phyloP scores from a whole-genome alignment of 2,329 filamentous ascomycete genomes.

The Sporothrix variecibatus region DNA sequence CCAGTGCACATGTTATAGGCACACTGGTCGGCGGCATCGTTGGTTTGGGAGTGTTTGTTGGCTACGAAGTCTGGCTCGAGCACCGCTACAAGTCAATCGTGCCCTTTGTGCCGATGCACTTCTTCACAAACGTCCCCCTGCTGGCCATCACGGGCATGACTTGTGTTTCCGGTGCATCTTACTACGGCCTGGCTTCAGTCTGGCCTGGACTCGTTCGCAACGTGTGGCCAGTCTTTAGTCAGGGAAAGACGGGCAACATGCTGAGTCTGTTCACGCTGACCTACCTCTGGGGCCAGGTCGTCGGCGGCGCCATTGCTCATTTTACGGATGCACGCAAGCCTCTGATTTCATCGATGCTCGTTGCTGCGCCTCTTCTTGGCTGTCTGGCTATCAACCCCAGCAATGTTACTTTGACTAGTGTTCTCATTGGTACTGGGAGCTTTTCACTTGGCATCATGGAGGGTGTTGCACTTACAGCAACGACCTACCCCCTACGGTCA shows the following conservation, averaged over 20 bases:
- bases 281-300: not conserved
- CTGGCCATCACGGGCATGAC: not conserved
- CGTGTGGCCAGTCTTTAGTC: not conserved
- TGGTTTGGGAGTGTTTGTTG: not conserved
- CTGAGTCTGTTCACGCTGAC: not conserved
- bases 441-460: not conserved
- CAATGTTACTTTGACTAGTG: not conserved
- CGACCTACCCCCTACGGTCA: not conserved
- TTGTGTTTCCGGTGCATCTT: not conserved
- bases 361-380: not conserved
- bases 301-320: not conserved
- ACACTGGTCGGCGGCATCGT: not conserved
- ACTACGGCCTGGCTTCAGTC: not conserved
- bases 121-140: not conserved
- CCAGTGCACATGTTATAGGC: not conserved
- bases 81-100: not conserved
- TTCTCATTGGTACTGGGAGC: not conserved
- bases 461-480: not conserved
- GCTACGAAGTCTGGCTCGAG: not conserved
- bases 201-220: not conserved
- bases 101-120: not conserved
- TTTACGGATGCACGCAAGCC: not conserved
- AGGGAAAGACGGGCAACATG: not conserved
- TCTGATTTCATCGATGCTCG: not conserved
- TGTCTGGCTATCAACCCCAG: not conserved